Conservation (phyloP, 495 filamentous ascomycete species). For the Jackrogersella minutella region DNA sequence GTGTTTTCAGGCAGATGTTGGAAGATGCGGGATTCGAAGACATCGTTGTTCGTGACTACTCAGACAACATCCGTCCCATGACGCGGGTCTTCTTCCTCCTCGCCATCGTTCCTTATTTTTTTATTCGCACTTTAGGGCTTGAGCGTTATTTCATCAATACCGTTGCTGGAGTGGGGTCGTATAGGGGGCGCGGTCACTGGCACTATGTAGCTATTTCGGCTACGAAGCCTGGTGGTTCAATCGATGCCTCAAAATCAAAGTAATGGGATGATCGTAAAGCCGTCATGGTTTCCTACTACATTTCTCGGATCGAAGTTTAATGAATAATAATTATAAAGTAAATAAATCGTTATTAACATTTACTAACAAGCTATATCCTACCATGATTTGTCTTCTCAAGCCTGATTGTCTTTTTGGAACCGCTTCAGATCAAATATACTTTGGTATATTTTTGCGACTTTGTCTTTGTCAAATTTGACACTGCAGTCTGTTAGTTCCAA, state of each 20-base stretch:
- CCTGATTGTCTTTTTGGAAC: too few relatives aligned
- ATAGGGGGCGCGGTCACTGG: constrained; percentile 45
- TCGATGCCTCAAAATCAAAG: constrained; percentile 40
- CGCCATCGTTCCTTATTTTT: constrained; percentile 60
- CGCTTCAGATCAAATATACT: too few relatives aligned
- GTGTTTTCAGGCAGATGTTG: constrained; percentile 48
- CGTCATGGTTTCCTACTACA: too few relatives aligned
- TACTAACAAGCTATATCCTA: too few relatives aligned
- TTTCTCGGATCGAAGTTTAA: too few relatives aligned
- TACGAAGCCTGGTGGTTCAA: constrained; percentile 42
- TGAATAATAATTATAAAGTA: too few relatives aligned
- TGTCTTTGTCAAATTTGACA: too few relatives aligned
- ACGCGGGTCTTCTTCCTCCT: constrained; percentile 59
- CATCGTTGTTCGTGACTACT: constrained; percentile 56
- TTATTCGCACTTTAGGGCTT: constrained; percentile 56
- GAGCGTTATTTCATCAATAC: constrained; percentile 59
- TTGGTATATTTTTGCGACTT: too few relatives aligned
- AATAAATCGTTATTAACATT: too few relatives aligned
- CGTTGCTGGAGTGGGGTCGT: constrained; percentile 53
- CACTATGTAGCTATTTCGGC: constrained; percentile 53
- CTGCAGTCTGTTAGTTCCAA: too few relatives aligned
- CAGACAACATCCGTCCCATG: constrained; percentile 61
- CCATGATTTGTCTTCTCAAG: too few relatives aligned
- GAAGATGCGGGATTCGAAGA: constrained; percentile 61
- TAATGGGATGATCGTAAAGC: too few relatives aligned